A percentile compares a stretch with the other conserved stretches of the same genome.
phyloP scores from a whole-genome alignment of 1,139 yeast genomes.

The Pichia sp. region DNA sequence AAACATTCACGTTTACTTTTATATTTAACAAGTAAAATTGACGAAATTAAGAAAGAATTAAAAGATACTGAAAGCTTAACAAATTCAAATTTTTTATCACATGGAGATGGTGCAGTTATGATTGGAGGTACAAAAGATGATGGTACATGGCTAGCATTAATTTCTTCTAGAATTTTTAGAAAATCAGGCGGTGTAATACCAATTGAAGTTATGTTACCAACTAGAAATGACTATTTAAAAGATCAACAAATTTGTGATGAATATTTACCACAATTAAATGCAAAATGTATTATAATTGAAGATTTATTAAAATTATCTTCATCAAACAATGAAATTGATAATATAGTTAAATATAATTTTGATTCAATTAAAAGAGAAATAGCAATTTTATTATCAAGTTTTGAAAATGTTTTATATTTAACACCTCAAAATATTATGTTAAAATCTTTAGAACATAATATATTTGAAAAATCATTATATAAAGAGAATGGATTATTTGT shows the following conservation, averaged over 20 bases:
- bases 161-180: slow-evolving; percentile 49
- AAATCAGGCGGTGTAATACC: slow-evolving; percentile 51
- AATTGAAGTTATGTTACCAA: slow-evolving; percentile 55
- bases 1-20: slow-evolving; percentile 3
- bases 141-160: slow-evolving; percentile 45
- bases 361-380: slow-evolving; percentile 48
- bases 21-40: neutral
- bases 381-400: slow-evolving; percentile 53
- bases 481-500: slow-evolving; percentile 36
- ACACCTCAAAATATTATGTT: slow-evolving; percentile 67
- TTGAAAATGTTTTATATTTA: slow-evolving; percentile 53
- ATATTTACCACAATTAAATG: slow-evolving; percentile 43
- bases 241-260: slow-evolving; percentile 39
- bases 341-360: slow-evolving; percentile 21
- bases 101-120: slow-evolving; percentile 48
- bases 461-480: slow-evolving; percentile 37
- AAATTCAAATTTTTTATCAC: neutral
- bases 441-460: slow-evolving; percentile 44
- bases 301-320: slow-evolving; percentile 25
- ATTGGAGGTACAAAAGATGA: slow-evolving; percentile 56
- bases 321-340: neutral
- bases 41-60: neutral
- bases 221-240: slow-evolving; percentile 39
- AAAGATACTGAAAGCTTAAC: neutral
- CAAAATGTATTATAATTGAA: slow-evolving; percentile 38